These are phyloP conservation scores for Skeletonema costatum DNA, from an alignment of 108 stramenopile species.

Conservation along the genomic window DNA sequence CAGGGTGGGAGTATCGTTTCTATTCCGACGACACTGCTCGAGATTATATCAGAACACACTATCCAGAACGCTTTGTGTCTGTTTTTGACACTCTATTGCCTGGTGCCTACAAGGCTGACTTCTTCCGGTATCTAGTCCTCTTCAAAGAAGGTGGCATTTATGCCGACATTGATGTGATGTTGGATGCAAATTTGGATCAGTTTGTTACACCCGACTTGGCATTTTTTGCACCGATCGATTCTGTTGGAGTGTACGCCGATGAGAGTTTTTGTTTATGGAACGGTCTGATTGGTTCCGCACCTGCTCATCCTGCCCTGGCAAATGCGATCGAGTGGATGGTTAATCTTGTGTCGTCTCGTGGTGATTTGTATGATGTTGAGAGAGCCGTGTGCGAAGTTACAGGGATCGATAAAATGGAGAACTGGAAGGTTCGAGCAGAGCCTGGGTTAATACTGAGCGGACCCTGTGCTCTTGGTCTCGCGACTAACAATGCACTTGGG, in stretches of 20 bases:
- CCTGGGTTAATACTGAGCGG: constrained; percentile 52
- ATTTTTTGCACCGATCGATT: constrained; percentile 63
- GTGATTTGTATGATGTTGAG: constrained; percentile 62
- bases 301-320: constrained; percentile 57
- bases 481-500: constrained; percentile 53
- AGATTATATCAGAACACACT: constrained; percentile 42
- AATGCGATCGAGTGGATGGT: constrained; percentile 61
- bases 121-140: constrained; percentile 65
- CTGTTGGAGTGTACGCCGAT: constrained; percentile 45
- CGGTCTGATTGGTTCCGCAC: constrained; percentile 61
- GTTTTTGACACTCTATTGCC: constrained; percentile 47
- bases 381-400: constrained; percentile 36
- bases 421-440: constrained; percentile 53
- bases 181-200: constrained; percentile 56
- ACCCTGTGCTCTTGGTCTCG: constrained; percentile 62
- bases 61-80: constrained; percentile 45
- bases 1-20: constrained; percentile 58
- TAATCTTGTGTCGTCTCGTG: constrained; percentile 48
- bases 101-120: constrained; percentile 66
- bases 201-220: constrained; percentile 54
- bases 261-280: constrained; percentile 66
- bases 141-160: constrained; percentile 65
- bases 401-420: constrained; percentile 35
- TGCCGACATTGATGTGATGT: constrained; percentile 64
- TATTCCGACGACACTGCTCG: constrained; percentile 45